Percentiles rank a stretch among this genome's conserved stretches.
These are phyloP conservation scores for Paramecium caudatum DNA, from an alignment of 73 alveolate species.

Conservation along the genomic window DNA sequence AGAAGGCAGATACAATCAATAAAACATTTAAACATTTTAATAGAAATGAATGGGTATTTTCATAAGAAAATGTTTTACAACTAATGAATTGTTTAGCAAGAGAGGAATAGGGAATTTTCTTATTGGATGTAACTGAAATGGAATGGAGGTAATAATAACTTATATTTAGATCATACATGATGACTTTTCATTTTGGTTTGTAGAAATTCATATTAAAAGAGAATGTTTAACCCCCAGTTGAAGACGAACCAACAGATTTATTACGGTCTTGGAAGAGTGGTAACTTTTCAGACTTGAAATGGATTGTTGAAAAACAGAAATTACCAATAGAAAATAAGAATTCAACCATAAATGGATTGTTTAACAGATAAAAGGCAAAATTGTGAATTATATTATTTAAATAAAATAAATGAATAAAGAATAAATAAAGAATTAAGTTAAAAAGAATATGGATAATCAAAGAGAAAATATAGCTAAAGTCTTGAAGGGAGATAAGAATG, in stretches of 20 bases:
- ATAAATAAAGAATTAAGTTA: neutral
- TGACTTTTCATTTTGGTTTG: conserved; percentile 44
- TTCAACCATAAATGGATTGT: conserved; percentile 19
- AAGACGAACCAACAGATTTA: conserved; percentile 62
- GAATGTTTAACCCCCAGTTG: conserved; percentile 48
- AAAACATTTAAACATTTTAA: conserved; percentile 63
- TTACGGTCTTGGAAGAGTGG: conserved; percentile 66
- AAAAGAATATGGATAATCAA: neutral
- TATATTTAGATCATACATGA: neutral
- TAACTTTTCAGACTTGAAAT: conserved; percentile 26
- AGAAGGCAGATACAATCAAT: conserved; percentile 53
- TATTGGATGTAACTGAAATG: conserved; percentile 52
- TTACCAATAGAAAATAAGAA: conserved; percentile 17
- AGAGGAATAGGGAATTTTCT: conserved; percentile 20
- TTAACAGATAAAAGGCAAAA: conserved; percentile 2
- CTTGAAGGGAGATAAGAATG: neutral
- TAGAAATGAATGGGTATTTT: conserved; percentile 68
- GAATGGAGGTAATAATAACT: conserved; percentile 24
- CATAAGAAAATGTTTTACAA: conserved; percentile 29
- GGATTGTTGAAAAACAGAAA: conserved; percentile 27
- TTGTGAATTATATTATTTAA: neutral
- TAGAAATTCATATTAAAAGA: conserved; percentile 50
- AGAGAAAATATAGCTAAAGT: neutral
- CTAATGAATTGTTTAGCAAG: conserved; percentile 23
- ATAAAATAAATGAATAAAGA: neutral